phyloP scores from a whole-genome alignment of 352 stramenopile genomes.

The Globisporangium mamillatum region DNA sequence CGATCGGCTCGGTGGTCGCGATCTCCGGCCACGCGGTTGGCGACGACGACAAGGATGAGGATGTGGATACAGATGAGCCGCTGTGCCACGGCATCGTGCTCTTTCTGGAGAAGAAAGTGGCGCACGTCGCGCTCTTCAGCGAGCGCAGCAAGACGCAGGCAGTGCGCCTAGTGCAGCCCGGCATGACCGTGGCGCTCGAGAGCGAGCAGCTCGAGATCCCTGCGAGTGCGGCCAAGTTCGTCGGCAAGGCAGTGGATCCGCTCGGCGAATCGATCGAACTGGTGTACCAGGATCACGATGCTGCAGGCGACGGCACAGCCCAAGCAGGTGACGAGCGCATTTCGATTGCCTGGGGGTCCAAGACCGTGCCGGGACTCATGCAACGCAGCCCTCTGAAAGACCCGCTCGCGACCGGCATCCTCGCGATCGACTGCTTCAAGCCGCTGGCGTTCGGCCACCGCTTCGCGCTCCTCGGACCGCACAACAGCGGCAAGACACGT shows the following conservation, averaged over 20 bases:
- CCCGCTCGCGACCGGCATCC: conserved; percentile 56
- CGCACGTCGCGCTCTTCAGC: conserved; percentile 56
- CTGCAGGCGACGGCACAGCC: not conserved
- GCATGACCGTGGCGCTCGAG: conserved; percentile 62
- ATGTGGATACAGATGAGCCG: not conserved
- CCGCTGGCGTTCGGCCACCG: conserved; percentile 69
- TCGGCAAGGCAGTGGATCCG: conserved; percentile 46
- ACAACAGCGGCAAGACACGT: conserved; percentile 72
- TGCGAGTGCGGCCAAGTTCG: conserved; percentile 41
- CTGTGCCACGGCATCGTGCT: conserved; percentile 52
- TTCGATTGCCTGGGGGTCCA: conserved; percentile 48
- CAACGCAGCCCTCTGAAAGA: conserved; percentile 43
- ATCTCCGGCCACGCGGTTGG: conserved; percentile 26
- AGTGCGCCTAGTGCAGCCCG: conserved; percentile 33
- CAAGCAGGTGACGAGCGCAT: conserved; percentile 21
- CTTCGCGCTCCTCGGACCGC: conserved; percentile 60
- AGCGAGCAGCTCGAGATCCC: conserved; percentile 48
- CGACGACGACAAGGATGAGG: not conserved
- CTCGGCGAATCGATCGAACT: conserved; percentile 37
- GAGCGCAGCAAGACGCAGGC: conserved; percentile 22
- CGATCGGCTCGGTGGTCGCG: conserved; percentile 65
- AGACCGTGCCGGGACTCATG: conserved; percentile 69
- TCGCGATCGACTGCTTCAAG: conserved; percentile 78
- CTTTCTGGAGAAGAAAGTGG: conserved; percentile 56
- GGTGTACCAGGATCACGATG: conserved; percentile 15